Evolutionary conservation across 176 grass and related monocot species (phyloP).

Genomic region (Aegilops sharonensis): DNA sequence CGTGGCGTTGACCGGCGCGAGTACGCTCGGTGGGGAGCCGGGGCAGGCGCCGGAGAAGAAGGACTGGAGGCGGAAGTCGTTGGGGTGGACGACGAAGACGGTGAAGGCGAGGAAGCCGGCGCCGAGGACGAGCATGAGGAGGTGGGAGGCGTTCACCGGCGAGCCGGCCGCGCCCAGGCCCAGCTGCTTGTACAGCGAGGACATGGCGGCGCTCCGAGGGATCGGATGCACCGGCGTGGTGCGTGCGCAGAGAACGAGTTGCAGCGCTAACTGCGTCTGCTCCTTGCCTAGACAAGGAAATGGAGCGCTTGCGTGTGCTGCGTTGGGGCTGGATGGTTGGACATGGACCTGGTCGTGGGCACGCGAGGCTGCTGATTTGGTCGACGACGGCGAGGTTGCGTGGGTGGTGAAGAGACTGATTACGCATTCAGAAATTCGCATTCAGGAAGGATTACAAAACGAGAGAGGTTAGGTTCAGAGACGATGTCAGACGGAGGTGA

Average conservation of each 20-base stretch:
- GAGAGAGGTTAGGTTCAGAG: background rate
- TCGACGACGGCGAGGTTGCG: background rate
- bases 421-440: background rate
- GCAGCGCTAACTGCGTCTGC: background rate
- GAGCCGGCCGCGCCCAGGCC: slow-evolving; percentile 32
- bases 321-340: background rate
- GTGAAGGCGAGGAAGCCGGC: slow-evolving; percentile 56
- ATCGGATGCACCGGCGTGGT: too few relatives aligned
- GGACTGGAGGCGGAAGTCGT: slow-evolving; percentile 43
- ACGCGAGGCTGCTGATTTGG: background rate
- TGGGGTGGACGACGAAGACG: slow-evolving; percentile 56
- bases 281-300: background rate
- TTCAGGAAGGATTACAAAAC: background rate
- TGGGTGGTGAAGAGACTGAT: background rate
- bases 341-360: slow-evolving; percentile 10
- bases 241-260: too few relatives aligned
- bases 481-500: background rate
- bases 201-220: slow-evolving; percentile 13
- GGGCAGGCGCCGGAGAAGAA: slow-evolving; percentile 35
- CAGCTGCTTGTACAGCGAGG: slow-evolving; percentile 49
- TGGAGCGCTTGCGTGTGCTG: background rate
- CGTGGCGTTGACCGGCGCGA: background rate
- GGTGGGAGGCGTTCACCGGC: slow-evolving; percentile 22
- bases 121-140: slow-evolving; percentile 46
- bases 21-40: background rate